Evolutionary conservation across 2,329 filamentous ascomycete genomes (phyloP).

Genomic region (Ciborinia camelliae): DNA sequence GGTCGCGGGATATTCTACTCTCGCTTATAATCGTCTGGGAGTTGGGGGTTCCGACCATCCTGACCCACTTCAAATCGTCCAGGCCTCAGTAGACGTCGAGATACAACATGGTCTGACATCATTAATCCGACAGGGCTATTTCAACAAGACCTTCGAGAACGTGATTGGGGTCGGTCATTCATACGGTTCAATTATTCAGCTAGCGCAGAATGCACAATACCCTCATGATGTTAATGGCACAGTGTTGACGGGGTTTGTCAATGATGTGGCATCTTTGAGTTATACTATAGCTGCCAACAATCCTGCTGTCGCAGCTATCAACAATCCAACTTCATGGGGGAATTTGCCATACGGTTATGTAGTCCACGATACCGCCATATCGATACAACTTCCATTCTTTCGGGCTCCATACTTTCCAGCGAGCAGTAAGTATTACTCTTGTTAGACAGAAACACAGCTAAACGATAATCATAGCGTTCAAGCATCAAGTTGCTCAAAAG

Average conservation of each 20-base stretch:
- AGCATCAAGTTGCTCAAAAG: background rate
- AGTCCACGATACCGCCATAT: background rate
- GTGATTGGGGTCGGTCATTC: slow-evolving; percentile 3
- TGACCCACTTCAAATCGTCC: background rate
- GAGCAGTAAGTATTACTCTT: background rate
- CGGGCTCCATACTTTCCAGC: background rate
- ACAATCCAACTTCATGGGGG: background rate
- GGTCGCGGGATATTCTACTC: slow-evolving; percentile 34
- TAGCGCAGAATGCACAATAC: background rate
- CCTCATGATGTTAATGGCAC: background rate
- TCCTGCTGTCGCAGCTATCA: slow-evolving; percentile 3
- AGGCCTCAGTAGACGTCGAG: background rate
- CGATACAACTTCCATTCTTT: background rate
- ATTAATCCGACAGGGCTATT: background rate
- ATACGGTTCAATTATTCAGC: background rate
- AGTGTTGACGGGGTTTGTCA: background rate
- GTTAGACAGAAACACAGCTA: background rate
- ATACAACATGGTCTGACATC: background rate
- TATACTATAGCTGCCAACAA: background rate
- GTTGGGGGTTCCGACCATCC: background rate
- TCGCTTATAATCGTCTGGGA: slow-evolving; percentile 22
- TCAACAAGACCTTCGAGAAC: background rate
- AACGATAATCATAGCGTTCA: background rate
- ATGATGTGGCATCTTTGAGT: background rate
- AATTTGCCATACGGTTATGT: background rate